A percentile compares a stretch with the other conserved stretches of the same genome.
Evolutionary conservation across 306 rosid species (phyloP).

Genomic region (Quercus bicolor): DNA sequence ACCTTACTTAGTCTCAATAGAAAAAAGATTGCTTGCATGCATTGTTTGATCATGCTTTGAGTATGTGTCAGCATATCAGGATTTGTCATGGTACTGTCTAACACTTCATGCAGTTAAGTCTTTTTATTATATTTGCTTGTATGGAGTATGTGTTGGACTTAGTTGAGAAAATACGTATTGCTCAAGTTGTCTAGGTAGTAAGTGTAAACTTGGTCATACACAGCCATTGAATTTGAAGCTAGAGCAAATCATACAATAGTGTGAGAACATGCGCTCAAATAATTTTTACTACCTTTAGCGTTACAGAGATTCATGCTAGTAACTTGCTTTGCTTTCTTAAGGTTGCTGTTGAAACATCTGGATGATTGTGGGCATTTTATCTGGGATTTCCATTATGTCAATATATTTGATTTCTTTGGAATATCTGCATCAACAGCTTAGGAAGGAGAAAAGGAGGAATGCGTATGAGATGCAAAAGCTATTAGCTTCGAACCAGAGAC

Average conservation of each 20-base stretch:
- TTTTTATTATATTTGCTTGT: background rate
- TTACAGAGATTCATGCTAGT: background rate
- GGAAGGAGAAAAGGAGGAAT: constrained; percentile 64
- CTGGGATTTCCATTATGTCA: background rate
- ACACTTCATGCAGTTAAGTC: background rate
- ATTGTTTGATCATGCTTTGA: background rate
- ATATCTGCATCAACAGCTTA: constrained; percentile 55
- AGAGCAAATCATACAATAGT: background rate
- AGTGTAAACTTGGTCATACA: background rate
- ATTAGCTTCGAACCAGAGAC: constrained; percentile 61
- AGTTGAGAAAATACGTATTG: background rate
- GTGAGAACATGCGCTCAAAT: background rate
- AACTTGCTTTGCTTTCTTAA: background rate
- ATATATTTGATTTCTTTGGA: constrained; percentile 6
- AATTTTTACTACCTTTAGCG: background rate
- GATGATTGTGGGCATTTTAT: background rate
- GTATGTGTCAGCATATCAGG: background rate
- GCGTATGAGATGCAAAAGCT: constrained; percentile 54
- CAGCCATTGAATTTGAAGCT: background rate
- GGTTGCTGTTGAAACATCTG: background rate
- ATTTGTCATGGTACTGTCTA: background rate
- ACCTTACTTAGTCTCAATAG: background rate
- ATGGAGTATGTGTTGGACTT: background rate
- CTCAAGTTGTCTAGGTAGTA: background rate
- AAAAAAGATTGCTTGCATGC: background rate